Evolutionary conservation across 441 rosid species (phyloP).

Genomic region (Biscutella laevigata): DNA sequence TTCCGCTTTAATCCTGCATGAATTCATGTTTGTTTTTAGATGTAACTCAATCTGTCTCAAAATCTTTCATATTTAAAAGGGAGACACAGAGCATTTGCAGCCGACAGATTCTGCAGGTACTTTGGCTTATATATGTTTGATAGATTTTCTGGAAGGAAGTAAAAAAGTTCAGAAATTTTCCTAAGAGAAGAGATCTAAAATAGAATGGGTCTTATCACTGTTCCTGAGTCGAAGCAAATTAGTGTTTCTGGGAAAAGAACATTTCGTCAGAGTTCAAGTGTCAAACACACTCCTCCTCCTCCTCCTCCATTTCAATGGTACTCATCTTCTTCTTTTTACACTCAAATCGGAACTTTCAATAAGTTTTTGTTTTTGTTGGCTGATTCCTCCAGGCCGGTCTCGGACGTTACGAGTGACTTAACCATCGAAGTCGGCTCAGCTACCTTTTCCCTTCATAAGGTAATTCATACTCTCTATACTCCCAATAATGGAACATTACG

Average conservation of each 20-base stretch:
- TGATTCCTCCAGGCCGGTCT: slow-evolving; percentile 69
- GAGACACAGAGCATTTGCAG: slow-evolving; percentile 19
- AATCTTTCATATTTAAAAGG: slow-evolving; percentile 17
- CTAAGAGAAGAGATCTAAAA: slow-evolving; percentile 1
- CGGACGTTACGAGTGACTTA: slow-evolving; percentile 87
- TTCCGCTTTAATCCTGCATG: slow-evolving; percentile 37
- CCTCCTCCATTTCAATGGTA: no score
- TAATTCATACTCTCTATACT: slow-evolving; percentile 17
- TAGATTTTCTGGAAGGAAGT: no score
- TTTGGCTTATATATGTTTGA: no score
- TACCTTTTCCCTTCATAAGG: slow-evolving; percentile 87
- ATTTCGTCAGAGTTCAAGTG: slow-evolving; percentile 80
- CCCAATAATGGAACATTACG: no score
- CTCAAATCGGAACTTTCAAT: no score
- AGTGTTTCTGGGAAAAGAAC: slow-evolving; percentile 70
- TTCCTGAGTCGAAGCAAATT: slow-evolving; percentile 65
- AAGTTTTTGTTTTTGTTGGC: neutral
- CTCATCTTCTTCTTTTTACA: neutral
- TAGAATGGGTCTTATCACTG: slow-evolving; percentile 52
- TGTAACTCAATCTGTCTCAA: slow-evolving; percentile 25
- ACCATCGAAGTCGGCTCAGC: slow-evolving; percentile 73
- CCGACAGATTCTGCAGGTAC: no score
- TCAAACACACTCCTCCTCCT: slow-evolving; percentile 85
- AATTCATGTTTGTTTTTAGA: slow-evolving; percentile 37
- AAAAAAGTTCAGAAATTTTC: slow-evolving; percentile 4